Evolutionary conservation across 768 basidiomycete species (phyloP).

Genomic region (Astraeus odoratus): DNA sequence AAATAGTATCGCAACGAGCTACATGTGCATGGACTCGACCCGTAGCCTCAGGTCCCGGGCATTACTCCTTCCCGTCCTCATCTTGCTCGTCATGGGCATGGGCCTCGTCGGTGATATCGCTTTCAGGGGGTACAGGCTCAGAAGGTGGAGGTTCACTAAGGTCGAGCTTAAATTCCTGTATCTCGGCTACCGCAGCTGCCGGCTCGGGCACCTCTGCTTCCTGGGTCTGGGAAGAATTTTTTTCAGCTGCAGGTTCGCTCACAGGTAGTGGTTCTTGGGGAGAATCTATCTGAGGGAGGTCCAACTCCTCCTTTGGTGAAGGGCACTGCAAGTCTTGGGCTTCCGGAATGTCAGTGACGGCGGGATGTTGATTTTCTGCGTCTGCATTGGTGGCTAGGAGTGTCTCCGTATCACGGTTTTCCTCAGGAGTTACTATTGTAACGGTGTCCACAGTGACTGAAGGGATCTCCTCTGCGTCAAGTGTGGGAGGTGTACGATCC

Average conservation of each 20-base stretch:
- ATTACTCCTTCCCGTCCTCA: constrained; percentile 1
- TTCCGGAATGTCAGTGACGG: background rate
- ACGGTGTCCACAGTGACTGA: background rate
- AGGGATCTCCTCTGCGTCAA: constrained; percentile 1
- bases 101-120: constrained; percentile 30
- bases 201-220: constrained; percentile 8
- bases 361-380: background rate
- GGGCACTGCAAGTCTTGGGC: background rate
- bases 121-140: constrained; percentile 27
- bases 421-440: background rate
- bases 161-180: constrained; percentile 14
- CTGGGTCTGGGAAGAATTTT: constrained; percentile 5
- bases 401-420: background rate
- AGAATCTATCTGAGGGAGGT: background rate
- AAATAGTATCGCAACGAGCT: too few relatives aligned
- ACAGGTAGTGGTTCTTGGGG: background rate
- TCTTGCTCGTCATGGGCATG: constrained; percentile 16
- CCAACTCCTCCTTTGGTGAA: background rate
- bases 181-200: constrained; percentile 6
- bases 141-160: constrained; percentile 26
- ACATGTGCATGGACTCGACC: too few relatives aligned
- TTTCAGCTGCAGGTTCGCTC: background rate
- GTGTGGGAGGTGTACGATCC: background rate
- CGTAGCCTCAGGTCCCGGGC: constrained; percentile 11
- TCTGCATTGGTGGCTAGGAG: background rate